Evolutionary conservation across 805 yeast species (phyloP).

Genomic region (Candida oleophila): DNA sequence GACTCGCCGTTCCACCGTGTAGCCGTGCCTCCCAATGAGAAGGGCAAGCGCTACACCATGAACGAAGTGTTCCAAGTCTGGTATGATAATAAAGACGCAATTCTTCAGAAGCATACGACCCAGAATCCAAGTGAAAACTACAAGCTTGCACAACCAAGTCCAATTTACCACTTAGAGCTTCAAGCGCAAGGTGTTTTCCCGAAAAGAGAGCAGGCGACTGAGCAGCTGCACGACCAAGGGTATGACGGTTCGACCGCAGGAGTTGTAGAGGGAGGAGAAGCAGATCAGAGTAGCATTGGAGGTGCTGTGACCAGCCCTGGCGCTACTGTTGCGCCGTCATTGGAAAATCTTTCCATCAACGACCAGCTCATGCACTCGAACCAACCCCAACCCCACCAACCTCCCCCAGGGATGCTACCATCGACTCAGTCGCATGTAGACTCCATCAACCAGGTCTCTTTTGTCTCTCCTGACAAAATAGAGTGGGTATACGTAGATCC

Average conservation of each 20-base stretch:
- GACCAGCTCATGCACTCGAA: background rate
- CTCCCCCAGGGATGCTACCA: conserved; percentile 19
- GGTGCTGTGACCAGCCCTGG: background rate
- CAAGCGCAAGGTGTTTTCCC: conserved; percentile 10
- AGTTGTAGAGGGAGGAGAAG: too few species aligned
- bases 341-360: background rate
- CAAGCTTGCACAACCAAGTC: conserved; percentile 29
- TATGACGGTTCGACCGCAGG: too few species aligned
- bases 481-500: conserved; percentile 78
- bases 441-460: conserved; percentile 3
- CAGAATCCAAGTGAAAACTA: conserved; percentile 21
- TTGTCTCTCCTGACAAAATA: conserved; percentile 41
- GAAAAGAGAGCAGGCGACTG: too few species aligned
- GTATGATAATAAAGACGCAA: conserved; percentile 31
- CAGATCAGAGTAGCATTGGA: background rate
- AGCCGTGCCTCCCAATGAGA: conserved; percentile 36
- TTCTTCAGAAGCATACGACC: conserved; percentile 13
- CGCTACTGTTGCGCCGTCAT: background rate
- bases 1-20: conserved; percentile 1
- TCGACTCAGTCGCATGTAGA: conserved; percentile 8
- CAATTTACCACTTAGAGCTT: conserved; percentile 37
- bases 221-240: too few species aligned
- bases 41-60: conserved; percentile 46
- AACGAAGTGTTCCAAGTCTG: conserved; percentile 56
- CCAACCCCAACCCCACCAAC: conserved; percentile 1